Base-by-base conservation (phyloP, 176 grass and related monocot species). In the Dendrocalamus sinicus region DNA sequence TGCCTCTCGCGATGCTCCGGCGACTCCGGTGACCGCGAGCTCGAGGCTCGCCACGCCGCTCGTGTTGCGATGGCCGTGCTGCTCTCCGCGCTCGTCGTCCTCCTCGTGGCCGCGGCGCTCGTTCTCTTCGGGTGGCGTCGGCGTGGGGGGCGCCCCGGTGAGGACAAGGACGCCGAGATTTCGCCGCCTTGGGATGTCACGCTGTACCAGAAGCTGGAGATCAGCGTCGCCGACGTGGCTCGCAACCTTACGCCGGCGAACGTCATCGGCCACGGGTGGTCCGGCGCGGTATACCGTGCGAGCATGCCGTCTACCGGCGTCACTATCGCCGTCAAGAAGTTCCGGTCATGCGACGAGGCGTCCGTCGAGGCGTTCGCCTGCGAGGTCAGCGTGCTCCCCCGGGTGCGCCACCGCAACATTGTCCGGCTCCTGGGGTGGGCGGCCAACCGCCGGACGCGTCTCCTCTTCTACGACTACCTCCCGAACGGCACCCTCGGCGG, bases 381-480 rank as follows among this genome's bases (percentile, higher is more conserved):
- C 81, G 92, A 97, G 92, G 85, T 94, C 14, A 81, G 87, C 70
- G 92, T 94, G 71, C 86, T 97, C 3, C 90, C 95, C 0, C 79
- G 95, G 2, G 92, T 94, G 30, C 91, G 95, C 46, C 95, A 97
- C 90, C 92, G 95, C 61, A 97, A 97, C 81, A 91, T 97, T 46
- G 66, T 97, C 19, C 90, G 92, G 41, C 79, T 97, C 51, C 89
- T 97, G 2, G 95, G 95, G 0, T 97, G 95, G 95, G 95, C 92
- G 45, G 81, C 94, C 63, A 97, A 97, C 73, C 84, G 86, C 9
- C 90, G 90, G 28, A 86, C 92, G 11, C 90, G 90, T 3, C 90
- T 97, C 55, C 91, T 97, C 15, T 97, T 97, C 81, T 97, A 97
- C 78, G 92, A 97, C 72, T 97, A 97, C 86, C 91, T 92, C n/a